A percentile compares a stretch with the other conserved stretches of the same genome.
These are phyloP conservation scores for Phytophthora sojae DNA, from an alignment of 352 stramenopile species.

Conservation along the genomic window DNA sequence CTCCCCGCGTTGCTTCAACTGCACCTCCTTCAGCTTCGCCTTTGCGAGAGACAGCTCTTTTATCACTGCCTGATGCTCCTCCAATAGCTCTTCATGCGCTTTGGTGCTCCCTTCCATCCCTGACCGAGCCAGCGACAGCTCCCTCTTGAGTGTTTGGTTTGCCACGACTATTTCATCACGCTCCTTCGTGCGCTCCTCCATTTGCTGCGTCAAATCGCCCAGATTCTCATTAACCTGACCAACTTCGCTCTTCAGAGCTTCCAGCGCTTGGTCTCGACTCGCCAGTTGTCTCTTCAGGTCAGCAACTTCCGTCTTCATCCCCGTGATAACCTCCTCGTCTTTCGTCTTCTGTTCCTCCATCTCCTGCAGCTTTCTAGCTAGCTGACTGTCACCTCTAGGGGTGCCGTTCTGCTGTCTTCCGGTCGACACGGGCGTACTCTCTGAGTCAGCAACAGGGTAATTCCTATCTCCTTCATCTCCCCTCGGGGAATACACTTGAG, in stretches of 20 bases:
- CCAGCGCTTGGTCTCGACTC: constrained; percentile 31
- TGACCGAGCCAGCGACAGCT: constrained; percentile 34
- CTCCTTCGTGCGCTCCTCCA: constrained; percentile 37
- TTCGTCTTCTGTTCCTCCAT: constrained; percentile 44
- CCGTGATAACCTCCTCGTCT: constrained; percentile 33
- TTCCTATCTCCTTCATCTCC: constrained; percentile 16
- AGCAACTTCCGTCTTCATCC: constrained; percentile 29
- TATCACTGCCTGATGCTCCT: constrained; percentile 27
- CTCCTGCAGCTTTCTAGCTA: constrained; percentile 34
- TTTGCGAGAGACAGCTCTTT: constrained; percentile 36
- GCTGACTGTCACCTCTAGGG: constrained; percentile 17
- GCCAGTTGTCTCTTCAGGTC: constrained; percentile 35
- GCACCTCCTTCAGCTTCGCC: constrained; percentile 34
- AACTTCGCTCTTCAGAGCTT: constrained; percentile 29
- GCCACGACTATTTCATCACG: constrained; percentile 28
- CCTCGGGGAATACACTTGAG: constrained; percentile 30
- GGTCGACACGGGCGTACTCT: constrained; percentile 14
- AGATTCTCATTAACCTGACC: constrained; percentile 31
- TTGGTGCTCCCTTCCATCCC: constrained; percentile 30
- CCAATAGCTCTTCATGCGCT: constrained; percentile 25
- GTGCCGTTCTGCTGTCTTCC: constrained; percentile 24
- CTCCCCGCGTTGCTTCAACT: constrained; percentile 26
- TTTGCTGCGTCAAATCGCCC: constrained; percentile 24
- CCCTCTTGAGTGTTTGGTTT: constrained; percentile 46
- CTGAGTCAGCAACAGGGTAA: constrained; percentile 24